Base-by-base conservation (phyloP, 225 moss, liverwort and hornwort genomes). In the Polytrichum commune region DNA sequence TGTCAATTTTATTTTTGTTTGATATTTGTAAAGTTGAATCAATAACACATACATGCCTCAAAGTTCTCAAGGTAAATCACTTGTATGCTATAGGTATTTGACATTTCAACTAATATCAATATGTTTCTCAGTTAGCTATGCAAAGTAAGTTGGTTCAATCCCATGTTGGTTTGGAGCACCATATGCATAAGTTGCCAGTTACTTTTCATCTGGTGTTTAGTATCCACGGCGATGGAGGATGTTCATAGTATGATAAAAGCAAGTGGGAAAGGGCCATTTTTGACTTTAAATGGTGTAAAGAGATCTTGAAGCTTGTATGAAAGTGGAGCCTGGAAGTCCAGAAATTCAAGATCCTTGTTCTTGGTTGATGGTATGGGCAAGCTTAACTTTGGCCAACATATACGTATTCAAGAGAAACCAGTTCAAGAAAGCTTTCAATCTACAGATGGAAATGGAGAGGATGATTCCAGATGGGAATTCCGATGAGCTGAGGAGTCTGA, bases 311-410 rank as follows among this genome's bases (percentile, higher is more conserved):
- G 9, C 5, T 54, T 27, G 27, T 27, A 1, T 27, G 27, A 27
- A 27, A 27, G 27, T 27, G 27, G 27, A 27, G 27, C 3, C 27
- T 27, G 27, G 3, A 27, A 27, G 46, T 6, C 66, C 6, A 65
- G 26, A 65, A 35, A 10, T 18, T 22, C 3, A 62, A 5, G 64
- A 9, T 26, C 29, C 1, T 2, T n/a, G 33, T 19, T 7, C 19
- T 13, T 35, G 74, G 74, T 54, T 67, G 66, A 24, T 74, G 5
- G 74, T 68, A 46, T 74, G 74, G 74, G 74, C 35, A 28, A 66
- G 13, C 32, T 16, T 74, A 30, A 7, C 74, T 23, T 23, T 74
- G 32, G 28, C 24, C 28, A 27, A 68, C n/a, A 35, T 68, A 55
- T 74, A 74, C 74, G 6, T 8, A 61, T 74, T 30, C 27, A 24